Base-by-base conservation (phyloP, 1,139 yeast species). In the Eremothecium sinecaudum region DNA sequence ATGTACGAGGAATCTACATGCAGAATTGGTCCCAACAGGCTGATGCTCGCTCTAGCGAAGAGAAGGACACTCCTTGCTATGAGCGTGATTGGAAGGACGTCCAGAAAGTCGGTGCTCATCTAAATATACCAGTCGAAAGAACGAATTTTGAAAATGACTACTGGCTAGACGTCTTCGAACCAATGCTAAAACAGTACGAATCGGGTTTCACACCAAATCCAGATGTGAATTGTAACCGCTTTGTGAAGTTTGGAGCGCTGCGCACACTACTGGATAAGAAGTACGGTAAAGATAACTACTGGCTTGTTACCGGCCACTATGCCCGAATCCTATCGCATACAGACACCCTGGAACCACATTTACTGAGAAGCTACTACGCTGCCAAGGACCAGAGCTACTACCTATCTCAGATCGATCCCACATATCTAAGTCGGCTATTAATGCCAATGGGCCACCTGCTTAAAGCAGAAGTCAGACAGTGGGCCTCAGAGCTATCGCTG, bases 241-340 rank as follows among this genome's bases (percentile, higher is more conserved):
- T 73, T 50, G 80, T 90, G 47, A 90, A 90, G 55, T 90, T 90
- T 62, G 98, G 98, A 2, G 70, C 67, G 36, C 65, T 90, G 58
- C 57, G 75, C 5, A 71, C 75, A 12, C 68, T 75, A 49, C 57
- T 86, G 26, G 59, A 63, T 28, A 35, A 49, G 0, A 56, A 56
- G 37, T 66, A 62, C 41, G 63, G 61, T 7, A 28, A 36, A 1
- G 46, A 47, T 9, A 58, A 64, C 31, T 82, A 90, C 79, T 83
- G 94, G 94, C 59, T 90, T 11, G 96, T 84, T 1, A 86, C 96
- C 0, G 99, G 98, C 3, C 98, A 90, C 56, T 90, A 90, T 56
- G 77, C 94, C 0, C 62, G 90, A 36, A 60, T 82, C 4, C 60
- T 76, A 59, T n/a, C 28, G 3, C 12, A 46, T 0, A 18, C 35